Evolutionary conservation across 2,329 filamentous ascomycete species (phyloP), one percentile per base, ranked within the genome.

Genomic region (Ceratocystis lukuohia): DNA sequence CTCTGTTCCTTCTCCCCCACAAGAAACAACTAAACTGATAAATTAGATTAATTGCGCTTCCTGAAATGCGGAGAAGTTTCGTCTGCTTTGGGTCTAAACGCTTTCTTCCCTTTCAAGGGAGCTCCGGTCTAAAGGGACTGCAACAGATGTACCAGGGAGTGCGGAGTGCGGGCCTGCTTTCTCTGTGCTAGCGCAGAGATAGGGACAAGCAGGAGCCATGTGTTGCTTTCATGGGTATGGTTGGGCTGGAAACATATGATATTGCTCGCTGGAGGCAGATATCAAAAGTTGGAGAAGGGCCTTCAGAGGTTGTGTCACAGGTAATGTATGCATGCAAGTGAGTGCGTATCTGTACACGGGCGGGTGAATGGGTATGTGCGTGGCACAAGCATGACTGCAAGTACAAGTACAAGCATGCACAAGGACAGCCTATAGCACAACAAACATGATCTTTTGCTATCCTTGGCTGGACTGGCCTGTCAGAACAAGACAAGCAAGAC

Each of bases 51-150:
- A 59, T 17, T 33, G 7, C 4, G 20, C 46, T 22, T 15, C 8
- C 12, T 8, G 5, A 22, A 33, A 25, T 59, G 53, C 12, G 53
- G 53, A 59, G 53, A 59, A 59, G 53, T 17, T 25, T 30, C 28
- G 15, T 63, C 61, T 25, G 44, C 61, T 63, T 63, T 48, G 61
- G 61, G 61, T 48, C 46, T 30, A 63, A 48, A 48, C 2, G 41
- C 44, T 12, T 48, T 48, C 44, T 33, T 28, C 41, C 28, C 17
- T 22, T 30, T 63, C 61, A 50, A 63, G 61, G 44, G 41, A 63
- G 41, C 15, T 50, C 61, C 61, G 61, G 61, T 45, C 61, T 25
- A 63, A 59, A 63, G 61, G 61, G 61, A 63, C 41, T 22, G 48
- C 44, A 46, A 48, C 22, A 12, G 41, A 50, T 20, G 41, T 7